Evolutionary conservation across 2,329 filamentous ascomycete species (phyloP), one percentile per base, ranked within the genome.

Genomic region (Cladophialophora carrionii): DNA sequence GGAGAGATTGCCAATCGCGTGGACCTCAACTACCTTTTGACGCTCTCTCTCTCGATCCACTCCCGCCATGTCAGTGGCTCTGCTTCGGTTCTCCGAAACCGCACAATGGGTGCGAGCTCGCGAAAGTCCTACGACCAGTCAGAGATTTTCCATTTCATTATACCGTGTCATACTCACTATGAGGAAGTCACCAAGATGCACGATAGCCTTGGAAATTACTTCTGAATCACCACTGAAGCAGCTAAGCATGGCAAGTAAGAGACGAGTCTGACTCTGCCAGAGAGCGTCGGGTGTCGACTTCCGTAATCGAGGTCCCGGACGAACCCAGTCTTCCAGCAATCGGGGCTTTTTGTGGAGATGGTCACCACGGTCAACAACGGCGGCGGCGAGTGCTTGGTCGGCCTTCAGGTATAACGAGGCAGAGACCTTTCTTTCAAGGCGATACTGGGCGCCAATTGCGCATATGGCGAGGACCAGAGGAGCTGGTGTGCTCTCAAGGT

Each of bases 371-470:
- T 61, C 51, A n/a, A 51, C 46, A 14, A 55, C 52, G 0, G 56
- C 34, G 20, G 51, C 55, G 22, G 52, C 54, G 20, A 68, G 63
- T 10, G 57, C 63, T 46, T 68, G 63, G 24, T 63, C 63, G 10
- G 66, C 66, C 51, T 61, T 65, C 48, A 57, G 48, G 29, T 63
- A 68, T 43, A 68, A 34, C 14, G 68, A 66, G 48, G 69, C 72
- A 3, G 75, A 74, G 17, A 71, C 69, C 22, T 73, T 74, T 24
- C 74, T 72, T n/a, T 74, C 72, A 8, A 76, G 65, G 8, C 57
- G 71, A 61, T 76, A 76, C 2, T 75, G 65, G 4, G 76, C 76
- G 1, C 76, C 76, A 60, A 78, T 75, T 17, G 75, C 73, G 54
- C 75, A 77, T 51, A 78, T 77, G 1, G 75, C 73, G 5, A 78